Evolutionary conservation across 2,329 filamentous ascomycete species (phyloP).

Genomic region (Rhynchosporium agropyri): DNA sequence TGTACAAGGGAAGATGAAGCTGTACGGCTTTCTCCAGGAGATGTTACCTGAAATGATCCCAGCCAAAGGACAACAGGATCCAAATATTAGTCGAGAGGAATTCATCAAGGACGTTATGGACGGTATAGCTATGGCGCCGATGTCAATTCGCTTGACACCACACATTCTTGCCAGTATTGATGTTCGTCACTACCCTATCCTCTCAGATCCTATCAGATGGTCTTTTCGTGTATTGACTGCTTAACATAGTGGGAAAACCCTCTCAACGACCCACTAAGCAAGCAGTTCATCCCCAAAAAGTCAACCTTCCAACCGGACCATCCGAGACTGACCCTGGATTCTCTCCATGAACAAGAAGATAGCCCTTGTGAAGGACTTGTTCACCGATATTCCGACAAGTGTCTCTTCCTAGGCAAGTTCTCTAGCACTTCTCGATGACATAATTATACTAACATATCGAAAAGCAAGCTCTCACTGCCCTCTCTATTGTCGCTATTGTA

Average conservation of each 20-base stretch:
- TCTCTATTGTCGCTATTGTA: conserved; percentile 65
- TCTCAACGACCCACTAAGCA: conserved; percentile 59
- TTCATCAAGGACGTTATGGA: conserved; percentile 57
- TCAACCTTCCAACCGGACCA: conserved; percentile 58
- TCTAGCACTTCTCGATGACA: neutral
- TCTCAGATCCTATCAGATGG: neutral
- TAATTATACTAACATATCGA: neutral
- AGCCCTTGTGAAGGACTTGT: conserved; percentile 60
- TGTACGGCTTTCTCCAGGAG: conserved; percentile 52
- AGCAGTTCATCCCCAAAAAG: conserved; percentile 61
- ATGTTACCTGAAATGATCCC: conserved; percentile 56
- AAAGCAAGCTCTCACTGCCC: conserved; percentile 62
- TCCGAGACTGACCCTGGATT: conserved; percentile 56
- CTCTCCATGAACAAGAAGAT: conserved; percentile 59
- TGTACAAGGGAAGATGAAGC: conserved; percentile 50
- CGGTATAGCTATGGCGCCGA: conserved; percentile 57
- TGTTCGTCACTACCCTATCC: neutral
- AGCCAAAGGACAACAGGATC: conserved; percentile 36
- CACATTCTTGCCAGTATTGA: conserved; percentile 61
- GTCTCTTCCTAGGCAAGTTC: conserved; percentile 58
- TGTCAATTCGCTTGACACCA: conserved; percentile 63
- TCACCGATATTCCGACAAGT: conserved; percentile 66
- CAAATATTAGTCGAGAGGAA: conserved; percentile 51
- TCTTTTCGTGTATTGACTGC: neutral
- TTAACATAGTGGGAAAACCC: conserved; percentile 53